These are phyloP conservation scores for Colletotrichum euphorbiae DNA, from an alignment of 2,329 filamentous ascomycete genomes.

Conservation along the genomic window DNA sequence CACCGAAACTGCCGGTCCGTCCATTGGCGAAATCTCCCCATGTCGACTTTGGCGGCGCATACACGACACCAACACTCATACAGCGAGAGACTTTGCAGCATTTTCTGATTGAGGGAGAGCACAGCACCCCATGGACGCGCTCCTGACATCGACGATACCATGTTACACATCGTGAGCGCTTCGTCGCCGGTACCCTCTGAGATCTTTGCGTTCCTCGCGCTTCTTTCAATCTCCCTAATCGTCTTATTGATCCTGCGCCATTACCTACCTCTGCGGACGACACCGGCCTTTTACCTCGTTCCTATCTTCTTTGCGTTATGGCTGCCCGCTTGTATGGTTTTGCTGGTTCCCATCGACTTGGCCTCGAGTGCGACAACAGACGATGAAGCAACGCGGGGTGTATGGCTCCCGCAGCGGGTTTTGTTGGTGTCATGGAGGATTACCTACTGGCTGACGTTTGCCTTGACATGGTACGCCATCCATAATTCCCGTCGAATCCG, in stretches of 20 bases:
- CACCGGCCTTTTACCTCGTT: slow-evolving; percentile 88
- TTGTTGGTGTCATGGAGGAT: slow-evolving; percentile 93
- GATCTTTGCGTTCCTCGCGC: slow-evolving; percentile 79
- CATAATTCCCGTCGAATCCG: background rate
- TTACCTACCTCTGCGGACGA: slow-evolving; percentile 90
- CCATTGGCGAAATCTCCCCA: slow-evolving; percentile 2
- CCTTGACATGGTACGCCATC: slow-evolving; percentile 82
- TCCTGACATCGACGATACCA: slow-evolving; percentile 50
- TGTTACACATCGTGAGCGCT: slow-evolving; percentile 62
- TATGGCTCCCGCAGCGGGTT: slow-evolving; percentile 85
- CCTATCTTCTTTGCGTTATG: slow-evolving; percentile 97
- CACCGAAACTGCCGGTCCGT: background rate
- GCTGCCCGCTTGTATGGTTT: slow-evolving; percentile 88
- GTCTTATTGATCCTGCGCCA: slow-evolving; percentile 88
- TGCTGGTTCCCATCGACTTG: slow-evolving; percentile 95
- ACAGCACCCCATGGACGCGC: slow-evolving; percentile 35
- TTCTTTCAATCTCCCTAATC: slow-evolving; percentile 78
- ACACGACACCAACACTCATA: background rate
- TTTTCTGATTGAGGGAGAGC: background rate
- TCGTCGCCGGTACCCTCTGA: slow-evolving; percentile 80
- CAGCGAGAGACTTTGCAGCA: background rate
- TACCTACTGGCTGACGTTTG: slow-evolving; percentile 96
- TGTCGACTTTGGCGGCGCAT: background rate
- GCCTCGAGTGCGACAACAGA: slow-evolving; percentile 84
- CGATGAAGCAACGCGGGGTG: slow-evolving; percentile 77